Percentiles rank a stretch among this genome's conserved stretches.
Evolutionary conservation across 202 grass and related monocot genomes (phyloP).

Genomic region (Carex sylvatica): DNA sequence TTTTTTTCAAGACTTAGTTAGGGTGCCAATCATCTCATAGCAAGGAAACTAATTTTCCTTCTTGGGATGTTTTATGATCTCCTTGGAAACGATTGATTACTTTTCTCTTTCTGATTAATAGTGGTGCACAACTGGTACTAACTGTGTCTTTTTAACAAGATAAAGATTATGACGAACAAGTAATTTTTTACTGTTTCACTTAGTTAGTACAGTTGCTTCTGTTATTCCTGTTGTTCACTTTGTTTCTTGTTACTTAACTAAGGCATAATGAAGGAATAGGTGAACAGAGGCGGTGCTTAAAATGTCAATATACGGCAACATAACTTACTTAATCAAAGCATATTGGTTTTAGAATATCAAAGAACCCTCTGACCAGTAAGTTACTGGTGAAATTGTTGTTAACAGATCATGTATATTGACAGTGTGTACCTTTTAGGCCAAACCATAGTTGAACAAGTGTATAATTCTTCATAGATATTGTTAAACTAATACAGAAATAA

Average conservation of each 20-base stretch:
- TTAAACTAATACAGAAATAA: constrained; percentile 20
- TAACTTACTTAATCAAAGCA: neutral
- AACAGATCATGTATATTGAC: constrained; percentile 17
- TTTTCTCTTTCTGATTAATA: neutral
- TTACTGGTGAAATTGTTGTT: constrained; percentile 1
- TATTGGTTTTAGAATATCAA: neutral
- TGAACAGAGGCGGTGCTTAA: neutral
- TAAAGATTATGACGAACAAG: neutral
- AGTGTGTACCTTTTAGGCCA: neutral
- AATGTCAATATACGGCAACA: neutral
- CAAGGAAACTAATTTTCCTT: neutral
- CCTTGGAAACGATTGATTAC: neutral
- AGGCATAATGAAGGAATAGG: neutral
- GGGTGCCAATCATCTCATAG: neutral
- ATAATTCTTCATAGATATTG: constrained; percentile 13
- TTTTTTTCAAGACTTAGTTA: neutral
- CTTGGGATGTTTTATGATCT: neutral
- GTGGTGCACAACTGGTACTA: neutral
- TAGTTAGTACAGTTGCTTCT: neutral
- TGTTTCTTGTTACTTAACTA: neutral
- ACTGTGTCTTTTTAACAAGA: neutral
- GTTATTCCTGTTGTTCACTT: neutral
- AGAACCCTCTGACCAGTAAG: neutral
- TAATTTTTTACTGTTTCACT: neutral
- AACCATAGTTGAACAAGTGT: neutral